phyloP scores from a whole-genome alignment of 2,329 filamentous ascomycete species.

The Venturia oleaginea region DNA sequence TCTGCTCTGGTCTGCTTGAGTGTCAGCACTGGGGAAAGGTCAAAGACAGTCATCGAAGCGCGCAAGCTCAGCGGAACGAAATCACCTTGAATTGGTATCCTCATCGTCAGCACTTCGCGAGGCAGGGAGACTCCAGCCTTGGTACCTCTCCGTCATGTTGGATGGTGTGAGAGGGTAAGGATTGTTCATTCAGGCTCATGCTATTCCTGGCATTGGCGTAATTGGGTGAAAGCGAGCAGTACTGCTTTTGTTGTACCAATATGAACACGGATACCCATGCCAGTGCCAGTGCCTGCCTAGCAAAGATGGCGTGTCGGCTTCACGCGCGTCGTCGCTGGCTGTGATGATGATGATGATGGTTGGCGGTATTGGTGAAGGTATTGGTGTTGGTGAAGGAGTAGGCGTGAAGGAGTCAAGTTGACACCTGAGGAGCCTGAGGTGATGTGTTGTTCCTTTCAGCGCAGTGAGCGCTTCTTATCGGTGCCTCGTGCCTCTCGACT shows the following conservation, averaged over 20 bases:
- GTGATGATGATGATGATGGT: too few species aligned
- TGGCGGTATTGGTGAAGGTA: background rate
- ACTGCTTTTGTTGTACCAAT: background rate
- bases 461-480: background rate
- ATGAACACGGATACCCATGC: background rate
- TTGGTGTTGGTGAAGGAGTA: background rate
- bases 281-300: background rate
- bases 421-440: too few species aligned
- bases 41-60: background rate
- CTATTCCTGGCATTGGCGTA: background rate
- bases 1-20: background rate
- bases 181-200: background rate
- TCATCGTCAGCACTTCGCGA: background rate
- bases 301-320: background rate
- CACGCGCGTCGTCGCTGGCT: background rate
- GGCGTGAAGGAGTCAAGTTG: background rate
- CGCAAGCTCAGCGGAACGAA: background rate
- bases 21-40: background rate
- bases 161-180: background rate
- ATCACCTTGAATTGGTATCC: background rate
- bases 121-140: background rate
- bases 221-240: background rate
- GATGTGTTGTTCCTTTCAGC: background rate
- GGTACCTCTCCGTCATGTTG: background rate
- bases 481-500: background rate